Evolutionary conservation across 805 yeast species (phyloP), one percentile per base, ranked within the genome.

Genomic region (Yamadazyma kitorensis): DNA sequence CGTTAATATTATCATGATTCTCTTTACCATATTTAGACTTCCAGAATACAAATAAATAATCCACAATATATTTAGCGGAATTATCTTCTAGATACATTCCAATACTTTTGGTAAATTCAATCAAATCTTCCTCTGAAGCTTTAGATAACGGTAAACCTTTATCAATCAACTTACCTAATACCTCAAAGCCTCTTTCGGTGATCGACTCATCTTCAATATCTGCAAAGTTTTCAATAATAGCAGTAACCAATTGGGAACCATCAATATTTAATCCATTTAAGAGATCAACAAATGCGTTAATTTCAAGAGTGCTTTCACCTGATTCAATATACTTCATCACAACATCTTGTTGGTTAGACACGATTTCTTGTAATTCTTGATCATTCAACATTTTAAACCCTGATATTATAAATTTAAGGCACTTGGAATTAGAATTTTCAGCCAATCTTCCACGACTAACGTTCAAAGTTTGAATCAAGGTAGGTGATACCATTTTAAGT

Each of bases 151-250:
- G n/a, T 1, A 22, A 4, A 3, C 21, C 33, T 9, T 26, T 22
- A 13, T 28, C 16, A 5, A 33, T 15, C 3, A 33, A 14, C 11
- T 7, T 14, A 5, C 27, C 22, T n/a, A 42, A 22, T 5, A 30
- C 24, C n/a, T 24, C 17, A 13, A 42, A 22, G 10, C 36, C 40
- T 33, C 40, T 36, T 15, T 27, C 16, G 11, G 31, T 29, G 9
- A 21, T 23, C 5, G 13, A 16, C 8, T 19, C 32, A 11, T 36
- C 41, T 7, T 38, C 39, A 8, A 29, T 22, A 13, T 37, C 41
- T 13, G 28, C 17, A 4, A 44, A 36, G 20, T 14, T 18, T 20
- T 43, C 36, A n/a, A 45, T 36, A 7, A 48, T 27, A 2, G 13
- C 22, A 6, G 29, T 17, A 5, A 44, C 26, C 4, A 41, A 23